Evolutionary conservation across 148 eudicot genomes (phyloP), one percentile per base, ranked within the genome.

Genomic region (Diospyros lotus): DNA sequence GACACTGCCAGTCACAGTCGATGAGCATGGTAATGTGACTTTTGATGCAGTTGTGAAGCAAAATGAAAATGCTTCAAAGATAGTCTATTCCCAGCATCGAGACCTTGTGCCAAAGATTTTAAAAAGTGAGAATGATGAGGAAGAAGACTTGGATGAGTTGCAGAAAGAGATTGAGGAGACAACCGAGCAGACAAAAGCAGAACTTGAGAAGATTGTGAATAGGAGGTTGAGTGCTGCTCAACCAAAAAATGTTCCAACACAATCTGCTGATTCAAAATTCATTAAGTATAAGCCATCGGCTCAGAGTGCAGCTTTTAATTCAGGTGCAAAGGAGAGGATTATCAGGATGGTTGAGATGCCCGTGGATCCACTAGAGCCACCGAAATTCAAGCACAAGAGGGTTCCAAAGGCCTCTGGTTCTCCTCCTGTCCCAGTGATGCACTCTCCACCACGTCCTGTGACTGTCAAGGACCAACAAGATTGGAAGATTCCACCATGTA

Each of bases 401-500:
- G 94, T 93, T 48, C 98, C 94, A 0, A 89, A 80, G 72, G 98
- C 94, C 2, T 87, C 90, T 9, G 98, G 98, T 18, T 93, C 98
- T 6, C 96, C 98, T 11, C 98, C 96, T 56, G 98, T 91, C 9
- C 92, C 96, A 2, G 88, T 93, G 0, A 85, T 93, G 98, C 96
- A 91, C 69, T 93, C 98, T 9, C 96, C 96, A 0, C 96, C 98
- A 46, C 90, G 98, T 38, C 93, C 96, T 48, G 93, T 93, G 73
- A 91, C 98, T 8, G 96, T 89, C 46, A 93, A 93, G 79, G 98
- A 93, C 76, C 98, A 91, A 70, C 89, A 89, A 55, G 96, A 93
- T 55, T 91, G 98, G 96, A 93, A 93, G 55, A 89, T 93, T 40
- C 98, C 96, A 4, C 98, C 98, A 12, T 93, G 98, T 64, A 91